phyloP scores from a whole-genome alignment of 2,329 filamentous ascomycete species.

The Alternaria hordeiaustralica region DNA sequence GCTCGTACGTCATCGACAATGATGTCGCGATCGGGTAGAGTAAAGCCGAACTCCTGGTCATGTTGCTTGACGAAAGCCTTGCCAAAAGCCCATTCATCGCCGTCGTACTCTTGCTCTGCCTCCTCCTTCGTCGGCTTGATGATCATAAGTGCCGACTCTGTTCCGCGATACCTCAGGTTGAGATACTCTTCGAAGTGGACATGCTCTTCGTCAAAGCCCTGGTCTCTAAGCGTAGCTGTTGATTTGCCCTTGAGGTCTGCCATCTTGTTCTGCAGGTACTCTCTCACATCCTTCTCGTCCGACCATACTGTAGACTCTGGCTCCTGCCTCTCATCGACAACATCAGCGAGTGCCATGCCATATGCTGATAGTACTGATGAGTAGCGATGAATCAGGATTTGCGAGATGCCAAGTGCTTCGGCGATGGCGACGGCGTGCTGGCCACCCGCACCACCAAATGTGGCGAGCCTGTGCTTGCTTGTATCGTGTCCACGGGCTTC shows the following conservation, averaged over 20 bases:
- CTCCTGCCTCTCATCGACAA: slow-evolving; percentile 89
- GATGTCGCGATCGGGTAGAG: slow-evolving; percentile 81
- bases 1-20: slow-evolving; percentile 90
- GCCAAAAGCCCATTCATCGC: slow-evolving; percentile 81
- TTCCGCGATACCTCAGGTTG: slow-evolving; percentile 91
- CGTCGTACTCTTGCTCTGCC: slow-evolving; percentile 63
- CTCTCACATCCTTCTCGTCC: slow-evolving; percentile 63
- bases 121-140: slow-evolving; percentile 73
- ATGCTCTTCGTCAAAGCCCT: slow-evolving; percentile 77
- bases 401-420: slow-evolving; percentile 79
- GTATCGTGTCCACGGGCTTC: slow-evolving; percentile 93
- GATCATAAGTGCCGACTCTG: slow-evolving; percentile 90
- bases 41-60: slow-evolving; percentile 92
- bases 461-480: slow-evolving; percentile 86
- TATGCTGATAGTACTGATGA: slow-evolving; percentile 90
- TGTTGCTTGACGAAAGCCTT: slow-evolving; percentile 86
- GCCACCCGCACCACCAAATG: slow-evolving; percentile 89
- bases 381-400: slow-evolving; percentile 86
- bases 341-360: slow-evolving; percentile 90
- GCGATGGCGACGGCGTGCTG: slow-evolving; percentile 94
- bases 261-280: slow-evolving; percentile 75
- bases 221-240: slow-evolving; percentile 68
- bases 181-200: slow-evolving; percentile 91
- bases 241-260: slow-evolving; percentile 80
- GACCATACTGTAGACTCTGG: slow-evolving; percentile 69